Base-by-base conservation (phyloP, 106 monocot genomes). In the Dioscorea dumetorum region DNA sequence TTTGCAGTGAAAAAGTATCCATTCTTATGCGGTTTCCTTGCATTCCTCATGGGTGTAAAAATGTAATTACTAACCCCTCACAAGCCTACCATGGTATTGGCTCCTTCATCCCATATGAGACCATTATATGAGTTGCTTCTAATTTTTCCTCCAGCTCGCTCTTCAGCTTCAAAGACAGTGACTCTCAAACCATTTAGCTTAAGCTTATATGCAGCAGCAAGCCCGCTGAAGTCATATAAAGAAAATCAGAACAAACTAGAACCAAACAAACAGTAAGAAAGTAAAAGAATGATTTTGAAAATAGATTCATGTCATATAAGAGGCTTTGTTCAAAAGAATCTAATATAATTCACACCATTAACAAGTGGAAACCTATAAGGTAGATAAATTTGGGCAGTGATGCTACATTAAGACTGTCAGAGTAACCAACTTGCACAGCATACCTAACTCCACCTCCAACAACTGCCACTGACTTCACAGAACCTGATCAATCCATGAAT, bases 71-170 rank as follows among this genome's bases (percentile, higher is more conserved):
- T 14, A 18, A 54, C 1, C 18, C 18, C 54, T 54, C n/a, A 17
- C 2, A 70, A 23, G 35, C 78, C 68, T 64, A 94, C 97, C 97
- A 97, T 92, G 63, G 97, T 92, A 61, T 91, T 97, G 68, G 97
- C 92, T 50, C 97, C 97, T 82, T 97, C 97, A 71, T 97, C 97
- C 97, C 97, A 97, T 73, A 87, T 74, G 63, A 92, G 75, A 69
- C 97, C 89, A 63, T 82, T 76, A 50, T 79, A 65, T 13, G 82
- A 87, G 79, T 67, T 66, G 57, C 86, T 92, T 76, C 75, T 84
- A 35, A 97, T 69, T 82, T 84, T 92, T 33, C 97, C 97, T 58
- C 92, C 92, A 68, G 89, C 80, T 75, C 88, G 84, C 69, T 74
- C 80, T 67, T 86, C 82, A 76, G 88, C 86, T 68, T 97, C 97